phyloP scores from a whole-genome alignment of 768 basidiomycete genomes.

The Galerina marginata region DNA sequence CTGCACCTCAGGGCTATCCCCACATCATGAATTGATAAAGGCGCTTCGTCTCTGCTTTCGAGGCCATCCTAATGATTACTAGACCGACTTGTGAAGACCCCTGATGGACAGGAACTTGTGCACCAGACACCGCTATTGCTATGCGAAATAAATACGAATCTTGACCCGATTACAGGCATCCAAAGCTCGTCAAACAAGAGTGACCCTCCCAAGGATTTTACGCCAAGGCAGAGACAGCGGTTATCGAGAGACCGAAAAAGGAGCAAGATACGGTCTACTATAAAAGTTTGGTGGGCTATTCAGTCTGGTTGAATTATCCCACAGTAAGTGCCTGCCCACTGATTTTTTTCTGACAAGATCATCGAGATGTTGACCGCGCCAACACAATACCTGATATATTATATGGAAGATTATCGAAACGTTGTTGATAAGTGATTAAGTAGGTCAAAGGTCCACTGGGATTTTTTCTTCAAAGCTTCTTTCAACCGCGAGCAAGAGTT shows the following conservation, averaged over 20 bases:
- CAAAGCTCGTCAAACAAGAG: background rate
- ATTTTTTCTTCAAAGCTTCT: conserved; percentile 4
- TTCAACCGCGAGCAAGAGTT: conserved; percentile 21
- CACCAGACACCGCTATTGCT: background rate
- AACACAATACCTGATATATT: no score
- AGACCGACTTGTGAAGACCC: background rate
- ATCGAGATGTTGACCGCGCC: no score
- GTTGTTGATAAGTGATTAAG: no score
- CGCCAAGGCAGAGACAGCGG: conserved; percentile 12
- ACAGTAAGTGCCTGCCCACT: no score
- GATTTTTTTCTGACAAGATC: no score
- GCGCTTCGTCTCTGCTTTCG: background rate
- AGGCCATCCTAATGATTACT: background rate
- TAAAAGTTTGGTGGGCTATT: no score
- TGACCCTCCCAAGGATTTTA: background rate
- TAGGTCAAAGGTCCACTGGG: no score
- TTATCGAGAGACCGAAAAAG: background rate
- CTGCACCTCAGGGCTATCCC: no score
- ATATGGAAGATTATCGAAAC: no score
- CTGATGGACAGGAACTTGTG: background rate
- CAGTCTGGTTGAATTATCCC: no score
- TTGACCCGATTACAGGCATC: background rate
- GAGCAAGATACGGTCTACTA: no score
- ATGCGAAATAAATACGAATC: background rate
- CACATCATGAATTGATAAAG: no score